Base-by-base conservation (phyloP, 257 asterid genomes). In the Ehretia macrophylla region DNA sequence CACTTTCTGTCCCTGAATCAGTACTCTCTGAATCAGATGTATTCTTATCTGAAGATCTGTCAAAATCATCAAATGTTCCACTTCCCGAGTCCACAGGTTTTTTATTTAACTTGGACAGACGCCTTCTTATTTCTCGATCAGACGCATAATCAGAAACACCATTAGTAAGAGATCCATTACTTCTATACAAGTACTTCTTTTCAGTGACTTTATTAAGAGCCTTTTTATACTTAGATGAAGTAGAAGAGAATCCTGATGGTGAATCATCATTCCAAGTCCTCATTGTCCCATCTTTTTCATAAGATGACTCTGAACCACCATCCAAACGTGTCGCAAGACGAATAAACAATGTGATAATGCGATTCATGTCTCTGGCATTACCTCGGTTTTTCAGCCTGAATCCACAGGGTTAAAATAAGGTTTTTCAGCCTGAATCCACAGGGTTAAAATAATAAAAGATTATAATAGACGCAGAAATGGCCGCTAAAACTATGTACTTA, bases 1-100 rank as follows among this genome's bases (percentile, higher is more conserved):
- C 96, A 77, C 95, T 85, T 76, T 85, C 97, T n/a, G 96, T 79
- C 20, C 81, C 96, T 40, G 99, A 89, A 49, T 87, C 87, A 57
- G 95, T 78, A 65, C 80, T 81, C 70, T 78, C 87, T 32, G 87
- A 80, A 53, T 83, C 95, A 52, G 84, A 60, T 62, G 63, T 62
- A 73, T 85, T 83, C 56, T 82, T 89, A 69, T 70, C 84, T 32
- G 95, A 86, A 64, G 95, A 81, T 72, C 79, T 77, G 69, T 79
- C 92, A 54, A 78, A 60, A 64, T 83, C 96, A 72, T 88, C 88
- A 55, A 96, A 82, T 68, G 96, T 84, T 68, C 81, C 97, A 76
- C 97, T 92, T 57, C 75, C 95, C 0, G 96, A 85, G 69, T 79
- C 88, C 77, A 89, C 57, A 60, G 92, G 72, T 60, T 85, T 83